Evolutionary conservation across 2,329 filamentous ascomycete genomes (phyloP), one percentile per base, ranked within the genome.

Genomic region (Pleoardoris graminearum): DNA sequence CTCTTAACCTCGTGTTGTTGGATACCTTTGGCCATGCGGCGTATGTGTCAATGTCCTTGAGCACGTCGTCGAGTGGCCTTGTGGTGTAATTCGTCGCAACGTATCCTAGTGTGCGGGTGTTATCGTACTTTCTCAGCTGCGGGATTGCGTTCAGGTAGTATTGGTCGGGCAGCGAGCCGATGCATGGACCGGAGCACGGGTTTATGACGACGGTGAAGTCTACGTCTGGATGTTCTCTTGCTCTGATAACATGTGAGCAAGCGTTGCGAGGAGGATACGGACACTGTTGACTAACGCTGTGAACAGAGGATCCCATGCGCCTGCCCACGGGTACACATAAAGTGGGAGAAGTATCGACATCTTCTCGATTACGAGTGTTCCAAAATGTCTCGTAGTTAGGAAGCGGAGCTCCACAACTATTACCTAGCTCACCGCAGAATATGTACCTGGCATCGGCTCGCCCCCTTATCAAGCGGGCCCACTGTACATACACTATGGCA

Each of bases 191-290:
- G 51, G 67, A 79, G 54, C 71, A 76, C 60, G 76, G 78, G 51
- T 82, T 83, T 44, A 82, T 75, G 50, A 79, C 72, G 7, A 81
- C 75, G 11, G 80, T 82, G 61, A 83, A 82, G 53, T 80, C 72
- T 52, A 77, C 69, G 41, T 76, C 57, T 5, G 73, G 74, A 55
- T 79, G 53, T 1, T 54, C 46, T 53, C 55, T 58, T 37, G 68
- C 68, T 8, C 68, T 70, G 43, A 7, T 14, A 30, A 3, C 8
- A n/a, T 6, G 23, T 54, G 23, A 51, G 52, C 25, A 16, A 36
- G 14, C 8, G 14, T 16, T 22, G 14, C 16, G 7, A n/a, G 11
- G n/a, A 12, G 21, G 14, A 39, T n/a, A 16, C 14, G n/a, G 14
- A 46, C 22, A 19, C 11, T 5, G 7, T 16, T 10, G 19, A 57